Percentiles rank a stretch among this genome's conserved stretches.
Conservation (phyloP, 192 early-diverging fungal genomes). For the Martensiomyces pterosporus region DNA sequence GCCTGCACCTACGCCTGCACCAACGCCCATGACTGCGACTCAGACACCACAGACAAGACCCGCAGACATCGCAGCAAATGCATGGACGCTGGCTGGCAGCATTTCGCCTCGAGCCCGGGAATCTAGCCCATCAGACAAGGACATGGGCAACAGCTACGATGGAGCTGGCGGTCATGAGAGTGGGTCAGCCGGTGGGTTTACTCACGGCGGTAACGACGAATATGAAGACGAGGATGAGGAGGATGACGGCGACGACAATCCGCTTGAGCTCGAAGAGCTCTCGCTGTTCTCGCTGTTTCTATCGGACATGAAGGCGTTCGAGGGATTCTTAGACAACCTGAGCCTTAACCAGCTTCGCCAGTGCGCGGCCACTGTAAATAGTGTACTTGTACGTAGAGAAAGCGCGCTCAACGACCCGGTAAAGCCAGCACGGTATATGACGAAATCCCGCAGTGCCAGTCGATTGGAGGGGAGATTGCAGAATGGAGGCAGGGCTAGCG, state of each 20-base stretch:
- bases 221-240: slow-evolving; percentile 3
- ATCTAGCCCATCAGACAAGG: too few species aligned
- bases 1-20: slow-evolving; percentile 17
- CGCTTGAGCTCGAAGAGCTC: slow-evolving; percentile 43
- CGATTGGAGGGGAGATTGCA: neutral
- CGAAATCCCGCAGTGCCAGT: neutral
- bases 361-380: slow-evolving; percentile 46
- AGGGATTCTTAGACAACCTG: slow-evolving; percentile 32
- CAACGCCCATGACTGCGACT: slow-evolving; percentile 9
- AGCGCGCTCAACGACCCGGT: slow-evolving; percentile 3
- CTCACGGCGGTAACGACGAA: neutral
- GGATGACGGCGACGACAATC: slow-evolving; percentile 13
- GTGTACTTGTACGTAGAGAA: slow-evolving; percentile 38
- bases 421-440: neutral
- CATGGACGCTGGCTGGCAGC: neutral
- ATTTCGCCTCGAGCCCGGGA: too few species aligned
- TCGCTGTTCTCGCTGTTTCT: slow-evolving; percentile 47
- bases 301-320: slow-evolving; percentile 35
- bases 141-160: too few species aligned
- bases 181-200: too few species aligned
- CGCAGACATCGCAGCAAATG: too few species aligned
- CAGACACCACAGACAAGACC: neutral
- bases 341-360: slow-evolving; percentile 46
- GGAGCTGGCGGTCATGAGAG: too few species aligned
- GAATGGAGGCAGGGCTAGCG: neutral